Percentiles rank a stretch among this genome's conserved stretches.
phyloP scores from a whole-genome alignment of 129 eudicot genomes.

The Scalesia atractyloides region DNA sequence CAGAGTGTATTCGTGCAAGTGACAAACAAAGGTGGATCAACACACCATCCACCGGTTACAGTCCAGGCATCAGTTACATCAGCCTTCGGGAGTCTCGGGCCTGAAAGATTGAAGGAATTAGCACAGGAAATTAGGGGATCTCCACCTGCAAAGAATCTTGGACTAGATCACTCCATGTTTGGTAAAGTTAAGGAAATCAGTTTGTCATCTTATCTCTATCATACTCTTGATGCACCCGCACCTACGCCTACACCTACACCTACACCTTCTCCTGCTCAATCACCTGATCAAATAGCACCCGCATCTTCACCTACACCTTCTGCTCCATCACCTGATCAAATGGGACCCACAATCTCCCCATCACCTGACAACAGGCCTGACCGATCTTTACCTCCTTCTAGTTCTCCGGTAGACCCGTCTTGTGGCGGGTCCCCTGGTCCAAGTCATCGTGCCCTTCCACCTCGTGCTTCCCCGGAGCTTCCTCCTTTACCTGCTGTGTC shows the following conservation, averaged over 20 bases:
- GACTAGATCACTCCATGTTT: conserved; percentile 67
- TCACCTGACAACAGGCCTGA: conserved; percentile 25
- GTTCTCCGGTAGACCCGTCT: conserved; percentile 37
- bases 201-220: conserved; percentile 62
- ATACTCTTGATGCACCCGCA: conserved; percentile 47
- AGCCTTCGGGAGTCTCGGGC: conserved; percentile 44
- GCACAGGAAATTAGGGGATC: conserved; percentile 66
- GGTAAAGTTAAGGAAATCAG: conserved; percentile 84
- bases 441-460: conserved; percentile 37
- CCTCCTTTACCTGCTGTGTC: conserved; percentile 52
- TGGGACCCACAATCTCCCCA: conserved; percentile 45
- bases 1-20: conserved; percentile 71
- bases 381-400: conserved; percentile 44
- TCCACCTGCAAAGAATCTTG: conserved; percentile 63
- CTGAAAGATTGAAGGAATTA: conserved; percentile 69
- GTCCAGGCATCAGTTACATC: conserved; percentile 74
- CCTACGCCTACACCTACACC: conserved; percentile 22
- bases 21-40: conserved; percentile 66
- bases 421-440: conserved; percentile 44
- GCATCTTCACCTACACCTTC: conserved; percentile 19
- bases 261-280: conserved; percentile 56
- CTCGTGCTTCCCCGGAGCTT: conserved; percentile 37
- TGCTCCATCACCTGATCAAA: conserved; percentile 24
- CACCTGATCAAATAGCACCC: conserved; percentile 35
- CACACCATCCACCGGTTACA: conserved; percentile 62